Evolutionary conservation across 768 basidiomycete genomes (phyloP).

Genomic region (Pleurotus ostreatus): DNA sequence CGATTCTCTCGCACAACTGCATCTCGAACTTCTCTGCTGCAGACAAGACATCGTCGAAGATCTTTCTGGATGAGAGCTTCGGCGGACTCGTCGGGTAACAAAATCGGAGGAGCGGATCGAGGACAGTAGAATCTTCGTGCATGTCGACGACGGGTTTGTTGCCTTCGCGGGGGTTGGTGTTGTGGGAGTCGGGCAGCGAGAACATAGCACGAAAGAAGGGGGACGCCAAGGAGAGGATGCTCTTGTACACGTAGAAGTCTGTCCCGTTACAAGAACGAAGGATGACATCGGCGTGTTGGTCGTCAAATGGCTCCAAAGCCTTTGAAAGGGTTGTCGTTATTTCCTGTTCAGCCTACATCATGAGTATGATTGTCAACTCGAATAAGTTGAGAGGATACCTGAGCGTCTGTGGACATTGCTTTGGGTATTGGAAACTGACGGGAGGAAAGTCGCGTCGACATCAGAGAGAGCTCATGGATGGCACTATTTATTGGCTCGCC

Average conservation of each 20-base stretch:
- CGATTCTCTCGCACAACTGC: not conserved
- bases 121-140: not conserved
- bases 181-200: not conserved
- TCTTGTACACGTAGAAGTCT: not conserved
- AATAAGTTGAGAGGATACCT: too few relatives aligned
- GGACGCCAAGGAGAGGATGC: not conserved
- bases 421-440: too few relatives aligned
- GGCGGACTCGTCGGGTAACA: not conserved
- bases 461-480: too few relatives aligned
- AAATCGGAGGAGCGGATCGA: not conserved
- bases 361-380: too few relatives aligned
- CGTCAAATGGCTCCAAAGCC: not conserved
- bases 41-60: not conserved
- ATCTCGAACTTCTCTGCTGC: not conserved
- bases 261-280: slow-evolving; percentile 3
- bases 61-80: not conserved
- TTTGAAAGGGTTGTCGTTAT: too few relatives aligned
- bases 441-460: too few relatives aligned
- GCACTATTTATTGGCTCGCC: too few relatives aligned
- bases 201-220: not conserved
- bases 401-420: too few relatives aligned
- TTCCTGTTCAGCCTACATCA: too few relatives aligned
- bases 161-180: not conserved
- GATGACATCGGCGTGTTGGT: slow-evolving; percentile 3
- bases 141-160: not conserved